Evolutionary conservation across 73 alveolate genomes (phyloP), one percentile per base, ranked within the genome.

Genomic region (Tetrahymena borealis): DNA sequence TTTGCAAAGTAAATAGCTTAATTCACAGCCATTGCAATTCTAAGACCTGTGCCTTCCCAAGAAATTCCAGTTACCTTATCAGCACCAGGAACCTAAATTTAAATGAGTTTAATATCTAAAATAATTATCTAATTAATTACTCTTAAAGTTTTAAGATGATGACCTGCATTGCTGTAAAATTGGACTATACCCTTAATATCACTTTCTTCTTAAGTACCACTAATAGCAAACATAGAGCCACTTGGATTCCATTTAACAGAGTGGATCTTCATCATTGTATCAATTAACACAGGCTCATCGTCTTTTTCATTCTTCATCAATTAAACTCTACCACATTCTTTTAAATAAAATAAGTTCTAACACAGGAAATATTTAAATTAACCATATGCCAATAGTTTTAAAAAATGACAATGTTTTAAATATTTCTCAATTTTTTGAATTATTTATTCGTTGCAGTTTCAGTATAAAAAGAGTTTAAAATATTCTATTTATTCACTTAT

Each of bases 11-110:
- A 98, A 39, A 99, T 98, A 40, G 98, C 96, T 79, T 96, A 94
- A 94, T 97, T 99, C 10, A 99, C 99, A 5, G 99, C 99, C 96
- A 99, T 92, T 2, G 99, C 99, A 78, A 99, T 91, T 91, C 99
- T 97, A 4, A 99, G 98, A 0, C 99, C 99, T 91, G 94, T 97
- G 0, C 99, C 99, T 77, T 40, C 95, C 40, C 39, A 90, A 92
- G 91, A 37, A n/a, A 90, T 32, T 36, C 93, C 38, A 90, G 95
- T 94, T 32, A 92, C 96, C 94, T 94, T 79, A 90, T 94, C 96
- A 6, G 91, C 78, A 1, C 33, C 33, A 79, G 78, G 78, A 18
- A 79, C 78, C 91, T 37, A 78, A 32, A 3, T 35, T 3, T 6
- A 78, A 85, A 41, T 85, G 1, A 41, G 11, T 10, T 1, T 39